Evolutionary conservation across 129 eudicot genomes (phyloP).

Genomic region (Daucus carota): DNA sequence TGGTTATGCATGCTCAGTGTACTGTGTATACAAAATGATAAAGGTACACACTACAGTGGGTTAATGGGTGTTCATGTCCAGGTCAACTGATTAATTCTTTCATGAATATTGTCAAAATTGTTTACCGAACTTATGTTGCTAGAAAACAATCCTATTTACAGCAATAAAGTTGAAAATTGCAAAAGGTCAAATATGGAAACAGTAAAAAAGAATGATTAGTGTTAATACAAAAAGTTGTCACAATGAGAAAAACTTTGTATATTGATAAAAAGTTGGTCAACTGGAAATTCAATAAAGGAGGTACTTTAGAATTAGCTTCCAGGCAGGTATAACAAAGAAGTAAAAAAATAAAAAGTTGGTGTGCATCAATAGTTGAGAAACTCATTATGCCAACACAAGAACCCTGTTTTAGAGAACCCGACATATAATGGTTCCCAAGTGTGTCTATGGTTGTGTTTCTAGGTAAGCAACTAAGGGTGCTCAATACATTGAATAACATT

Average conservation of each 20-base stretch:
- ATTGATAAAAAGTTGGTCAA: too few relatives aligned
- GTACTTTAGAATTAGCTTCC: not conserved
- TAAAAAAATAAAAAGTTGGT: not conserved
- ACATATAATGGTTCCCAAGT: not conserved
- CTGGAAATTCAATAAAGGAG: too few relatives aligned
- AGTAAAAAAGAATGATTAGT: not conserved
- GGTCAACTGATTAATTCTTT: not conserved
- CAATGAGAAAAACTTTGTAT: too few relatives aligned
- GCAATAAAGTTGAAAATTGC: constrained; percentile 10
- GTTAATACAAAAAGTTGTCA: not conserved
- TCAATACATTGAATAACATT: not conserved
- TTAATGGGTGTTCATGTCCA: constrained; percentile 1
- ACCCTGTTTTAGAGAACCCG: not conserved
- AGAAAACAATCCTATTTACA: constrained; percentile 7
- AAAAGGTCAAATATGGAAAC: not conserved
- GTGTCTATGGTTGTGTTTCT: not conserved
- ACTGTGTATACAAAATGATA: constrained; percentile 97
- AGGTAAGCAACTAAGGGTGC: not conserved
- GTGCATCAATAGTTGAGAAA: not conserved
- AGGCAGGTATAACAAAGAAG: not conserved
- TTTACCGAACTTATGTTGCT: constrained; percentile 7
- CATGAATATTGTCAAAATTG: not conserved
- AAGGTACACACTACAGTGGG: constrained; percentile 36
- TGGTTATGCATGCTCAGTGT: constrained; percentile 90
- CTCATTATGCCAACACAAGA: not conserved